Percentiles rank a stretch among this genome's conserved stretches.
Evolutionary conservation across 2,329 filamentous ascomycete genomes (phyloP).

Genomic region (Ophiostoma quercus): DNA sequence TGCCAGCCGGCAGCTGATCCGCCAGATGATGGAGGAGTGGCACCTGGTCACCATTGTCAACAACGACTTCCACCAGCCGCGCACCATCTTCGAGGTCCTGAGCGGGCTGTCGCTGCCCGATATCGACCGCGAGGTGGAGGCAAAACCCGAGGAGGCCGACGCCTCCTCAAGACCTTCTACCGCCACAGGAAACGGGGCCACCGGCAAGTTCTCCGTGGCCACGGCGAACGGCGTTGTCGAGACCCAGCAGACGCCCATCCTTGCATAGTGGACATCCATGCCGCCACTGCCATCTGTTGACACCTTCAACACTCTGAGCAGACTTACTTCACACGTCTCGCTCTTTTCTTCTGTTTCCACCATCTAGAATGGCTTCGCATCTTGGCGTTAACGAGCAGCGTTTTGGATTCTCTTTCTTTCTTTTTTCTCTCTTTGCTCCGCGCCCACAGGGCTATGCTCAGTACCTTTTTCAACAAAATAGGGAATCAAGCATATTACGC

Average conservation of each 20-base stretch:
- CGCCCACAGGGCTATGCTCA: constrained; percentile 4
- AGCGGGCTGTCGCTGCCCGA: constrained; percentile 66
- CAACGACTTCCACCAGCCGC: constrained; percentile 88
- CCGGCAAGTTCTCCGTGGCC: constrained; percentile 23
- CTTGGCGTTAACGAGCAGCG: constrained; percentile 5
- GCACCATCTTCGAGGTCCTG: constrained; percentile 80
- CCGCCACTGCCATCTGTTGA: too few species aligned
- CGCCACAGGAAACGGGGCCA: not conserved
- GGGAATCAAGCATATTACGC: constrained; percentile 21
- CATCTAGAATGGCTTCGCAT: not conserved
- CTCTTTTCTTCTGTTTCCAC: not conserved
- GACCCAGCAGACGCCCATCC: not conserved
- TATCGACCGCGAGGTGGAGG: constrained; percentile 45
- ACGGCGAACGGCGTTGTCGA: constrained; percentile 11
- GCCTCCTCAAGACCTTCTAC: not conserved
- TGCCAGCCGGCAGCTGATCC: constrained; percentile 72
- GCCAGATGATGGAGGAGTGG: constrained; percentile 82
- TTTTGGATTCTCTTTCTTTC: not conserved
- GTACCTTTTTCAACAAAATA: constrained; percentile 31
- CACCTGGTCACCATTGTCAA: constrained; percentile 96
- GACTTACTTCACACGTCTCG: not conserved
- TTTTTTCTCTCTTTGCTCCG: not conserved
- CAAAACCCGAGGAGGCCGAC: constrained; percentile 29
- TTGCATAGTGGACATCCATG: not conserved
- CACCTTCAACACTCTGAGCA: not conserved